Conservation (phyloP, 352 stramenopile genomes). For the Globisporangium viniferum region DNA sequence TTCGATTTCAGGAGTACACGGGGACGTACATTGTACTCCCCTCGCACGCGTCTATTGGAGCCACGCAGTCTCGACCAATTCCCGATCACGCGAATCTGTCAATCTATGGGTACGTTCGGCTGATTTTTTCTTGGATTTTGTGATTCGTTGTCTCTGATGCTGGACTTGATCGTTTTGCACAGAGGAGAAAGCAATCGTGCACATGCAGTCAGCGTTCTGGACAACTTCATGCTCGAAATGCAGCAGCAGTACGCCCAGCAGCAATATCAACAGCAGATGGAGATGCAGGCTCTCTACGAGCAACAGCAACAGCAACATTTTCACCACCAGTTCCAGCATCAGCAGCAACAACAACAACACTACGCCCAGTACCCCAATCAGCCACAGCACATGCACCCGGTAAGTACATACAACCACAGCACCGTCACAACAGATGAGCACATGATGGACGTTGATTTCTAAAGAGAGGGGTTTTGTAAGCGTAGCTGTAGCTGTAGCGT, state of each 20-base stretch:
- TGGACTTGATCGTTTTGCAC: neutral
- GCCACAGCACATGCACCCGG: conserved; percentile 18
- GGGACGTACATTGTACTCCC: conserved; percentile 75
- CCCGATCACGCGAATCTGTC: conserved; percentile 50
- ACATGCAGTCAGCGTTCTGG: conserved; percentile 53
- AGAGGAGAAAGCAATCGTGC: conserved; percentile 45
- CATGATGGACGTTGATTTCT: conserved; percentile 64
- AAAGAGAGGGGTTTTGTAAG: conserved; percentile 6
- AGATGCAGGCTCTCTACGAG: conserved; percentile 21
- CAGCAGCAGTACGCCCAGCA: conserved; percentile 45
- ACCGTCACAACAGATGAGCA: conserved; percentile 34
- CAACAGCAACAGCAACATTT: conserved; percentile 29
- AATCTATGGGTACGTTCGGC: conserved; percentile 60
- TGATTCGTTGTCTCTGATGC: neutral
- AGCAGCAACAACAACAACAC: conserved; percentile 24
- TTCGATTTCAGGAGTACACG: conserved; percentile 76
- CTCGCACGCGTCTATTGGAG: conserved; percentile 21
- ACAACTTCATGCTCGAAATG: conserved; percentile 62
- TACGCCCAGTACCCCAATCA: conserved; percentile 17
- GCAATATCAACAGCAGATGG: conserved; percentile 33
- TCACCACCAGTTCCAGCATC: conserved; percentile 23
- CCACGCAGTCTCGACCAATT: conserved; percentile 5
- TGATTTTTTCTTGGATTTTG: neutral
- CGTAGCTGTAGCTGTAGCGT: conserved; percentile 3
- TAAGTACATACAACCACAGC: conserved; percentile 10